phyloP scores from a whole-genome alignment of 2,329 filamentous ascomycete genomes.

The Zarea fungicola region DNA sequence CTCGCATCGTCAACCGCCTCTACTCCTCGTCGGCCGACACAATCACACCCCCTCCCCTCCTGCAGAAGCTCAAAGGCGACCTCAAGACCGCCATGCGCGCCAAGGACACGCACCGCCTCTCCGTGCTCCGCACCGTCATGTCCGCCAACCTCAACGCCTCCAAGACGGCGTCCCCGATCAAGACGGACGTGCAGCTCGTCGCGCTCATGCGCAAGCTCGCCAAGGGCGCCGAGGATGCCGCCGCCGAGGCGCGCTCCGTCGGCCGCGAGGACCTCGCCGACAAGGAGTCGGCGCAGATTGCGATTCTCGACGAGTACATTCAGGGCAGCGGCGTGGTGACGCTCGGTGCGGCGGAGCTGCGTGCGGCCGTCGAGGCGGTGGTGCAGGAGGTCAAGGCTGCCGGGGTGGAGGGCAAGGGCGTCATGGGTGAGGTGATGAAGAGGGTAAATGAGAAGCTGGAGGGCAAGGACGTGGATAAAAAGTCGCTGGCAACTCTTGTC shows the following conservation, averaged over 20 bases:
- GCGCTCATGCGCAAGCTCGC: conserved; percentile 64
- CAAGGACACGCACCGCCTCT: conserved; percentile 59
- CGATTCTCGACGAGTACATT: conserved; percentile 61
- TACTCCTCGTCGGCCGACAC: conserved; percentile 4
- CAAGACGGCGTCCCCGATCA: conserved; percentile 66
- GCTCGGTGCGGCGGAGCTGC: conserved; percentile 54
- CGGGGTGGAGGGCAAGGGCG: conserved; percentile 38
- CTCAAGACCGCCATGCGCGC: conserved; percentile 62
- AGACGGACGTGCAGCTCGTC: conserved; percentile 64
- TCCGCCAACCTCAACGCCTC: conserved; percentile 68
- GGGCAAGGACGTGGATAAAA: conserved; percentile 60
- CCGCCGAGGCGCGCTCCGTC: conserved; percentile 32
- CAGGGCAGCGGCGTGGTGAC: conserved; percentile 53
- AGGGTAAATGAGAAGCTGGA: conserved; percentile 50
- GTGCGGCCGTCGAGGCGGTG: conserved; percentile 44
- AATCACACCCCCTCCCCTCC: conserved; percentile 37
- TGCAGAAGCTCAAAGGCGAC: conserved; percentile 52
- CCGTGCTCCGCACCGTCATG: conserved; percentile 64
- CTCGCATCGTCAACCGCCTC: not conserved
- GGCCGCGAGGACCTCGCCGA: conserved; percentile 63
- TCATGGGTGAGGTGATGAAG: conserved; percentile 60
- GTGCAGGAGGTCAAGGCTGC: conserved; percentile 46
- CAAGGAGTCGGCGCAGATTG: conserved; percentile 63
- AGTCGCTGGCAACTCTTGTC: conserved; percentile 54
- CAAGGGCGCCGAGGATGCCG: conserved; percentile 22